These are phyloP conservation scores for Pythium vanterpoolii DNA, from an alignment of 352 stramenopile genomes.

Conservation along the genomic window DNA sequence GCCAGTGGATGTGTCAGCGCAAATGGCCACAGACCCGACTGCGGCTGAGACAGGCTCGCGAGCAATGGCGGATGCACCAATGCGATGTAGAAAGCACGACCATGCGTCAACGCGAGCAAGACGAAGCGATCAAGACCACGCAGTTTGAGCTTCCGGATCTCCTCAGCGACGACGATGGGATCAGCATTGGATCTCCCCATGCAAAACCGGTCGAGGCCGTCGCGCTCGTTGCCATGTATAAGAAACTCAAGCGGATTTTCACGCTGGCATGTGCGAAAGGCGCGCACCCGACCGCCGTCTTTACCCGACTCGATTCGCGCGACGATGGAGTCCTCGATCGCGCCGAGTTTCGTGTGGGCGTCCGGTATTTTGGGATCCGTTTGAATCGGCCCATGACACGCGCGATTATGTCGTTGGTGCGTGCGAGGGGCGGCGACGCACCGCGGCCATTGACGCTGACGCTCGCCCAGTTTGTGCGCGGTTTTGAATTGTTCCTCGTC, in stretches of 20 bases:
- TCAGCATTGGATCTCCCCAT: conserved; percentile 6
- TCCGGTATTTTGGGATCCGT: conserved; percentile 43
- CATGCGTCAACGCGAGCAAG: neutral
- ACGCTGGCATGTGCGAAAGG: conserved; percentile 27
- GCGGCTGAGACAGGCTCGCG: conserved; percentile 9
- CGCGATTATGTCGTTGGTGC: conserved; percentile 58
- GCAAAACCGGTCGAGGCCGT: conserved; percentile 12
- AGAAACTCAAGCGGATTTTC: conserved; percentile 48
- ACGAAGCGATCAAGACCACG: neutral
- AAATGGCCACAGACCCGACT: conserved; percentile 26
- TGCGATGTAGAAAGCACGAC: conserved; percentile 32
- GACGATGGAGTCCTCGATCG: conserved; percentile 58
- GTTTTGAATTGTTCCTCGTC: conserved; percentile 39
- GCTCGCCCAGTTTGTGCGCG: conserved; percentile 45
- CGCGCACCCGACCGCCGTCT: conserved; percentile 22
- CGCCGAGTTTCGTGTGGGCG: conserved; percentile 51
- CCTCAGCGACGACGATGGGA: neutral
- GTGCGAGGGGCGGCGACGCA: conserved; percentile 36
- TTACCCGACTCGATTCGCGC: conserved; percentile 44
- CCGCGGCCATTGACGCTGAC: conserved; percentile 43
- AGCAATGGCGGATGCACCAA: conserved; percentile 30
- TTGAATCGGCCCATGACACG: conserved; percentile 64
- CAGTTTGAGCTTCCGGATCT: neutral
- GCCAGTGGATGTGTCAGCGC: conserved; percentile 24
- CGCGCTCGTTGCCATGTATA: conserved; percentile 44